Base-by-base conservation (phyloP, 2,329 filamentous ascomycete genomes). In the Claviceps paspali region DNA sequence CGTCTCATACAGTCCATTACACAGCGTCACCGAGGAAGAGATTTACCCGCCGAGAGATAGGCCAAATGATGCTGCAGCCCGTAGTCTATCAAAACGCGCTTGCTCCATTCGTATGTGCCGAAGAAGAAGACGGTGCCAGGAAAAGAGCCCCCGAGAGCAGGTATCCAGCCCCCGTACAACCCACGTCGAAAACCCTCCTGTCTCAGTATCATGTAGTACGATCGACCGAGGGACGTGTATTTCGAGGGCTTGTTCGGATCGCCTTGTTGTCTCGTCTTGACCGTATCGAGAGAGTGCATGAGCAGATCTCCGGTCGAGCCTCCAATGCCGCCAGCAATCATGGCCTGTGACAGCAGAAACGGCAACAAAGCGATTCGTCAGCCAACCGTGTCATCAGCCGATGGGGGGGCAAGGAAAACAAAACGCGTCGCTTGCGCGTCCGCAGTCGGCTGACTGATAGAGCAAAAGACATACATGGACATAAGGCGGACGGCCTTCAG, bases 221-320 rank as follows among this genome's bases (percentile, higher is more conserved):
- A 91, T 41, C 81, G 82, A 28, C 82, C 82, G 58, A 96, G 77
- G 12, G 85, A 88, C 9, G 82, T 80, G 62, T 98, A 98, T 61
- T 83, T 93, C 2, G 91, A 82, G 17, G 91, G 91, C 42, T 94
- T 73, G 55, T 91, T 81, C 31, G 88, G 87, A 53, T 96, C 91
- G 52, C 88, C 91, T 61, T 98, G 91, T 58, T 98, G 92, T 49
- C 91, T 76, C 33, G 91, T 98, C 64, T 98, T 98, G 51, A 98
- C 91, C 1, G 91, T 98, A 59, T 98, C 91, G 52, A 98, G 73
- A 32, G 88, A 96, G 64, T 98, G 91, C 91, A 98, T 98, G 47
- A 98, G 67, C 72, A 98, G 82, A 59, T 98, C 91, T 41, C 92
- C 91, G 39, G 82, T 92, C 12, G 83, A 87, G 37, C 91, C 91